A percentile compares a stretch with the other conserved stretches of the same genome.
Evolutionary conservation across 208 protist genomes (phyloP).

Genomic region (Herpetomonas tarakana): DNA sequence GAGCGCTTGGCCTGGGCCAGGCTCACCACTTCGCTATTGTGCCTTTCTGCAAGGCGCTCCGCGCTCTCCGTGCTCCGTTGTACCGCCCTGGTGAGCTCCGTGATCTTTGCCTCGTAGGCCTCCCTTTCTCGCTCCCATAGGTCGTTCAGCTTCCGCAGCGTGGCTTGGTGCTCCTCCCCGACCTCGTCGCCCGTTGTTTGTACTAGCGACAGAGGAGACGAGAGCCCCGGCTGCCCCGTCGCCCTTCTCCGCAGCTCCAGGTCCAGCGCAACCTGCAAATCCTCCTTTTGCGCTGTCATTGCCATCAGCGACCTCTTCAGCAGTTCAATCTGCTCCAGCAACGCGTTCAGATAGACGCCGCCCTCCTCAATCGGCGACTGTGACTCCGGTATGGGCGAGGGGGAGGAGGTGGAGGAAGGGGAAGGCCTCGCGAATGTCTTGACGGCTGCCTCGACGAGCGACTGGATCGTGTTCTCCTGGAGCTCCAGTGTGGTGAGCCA

Average conservation of each 20-base stretch:
- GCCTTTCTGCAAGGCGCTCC: constrained; percentile 11
- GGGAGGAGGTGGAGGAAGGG: background rate
- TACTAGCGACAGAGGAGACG: too few relatives aligned
- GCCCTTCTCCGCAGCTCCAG: background rate
- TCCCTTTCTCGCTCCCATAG: constrained; percentile 18
- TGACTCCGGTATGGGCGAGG: background rate
- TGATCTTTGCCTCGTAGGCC: constrained; percentile 17
- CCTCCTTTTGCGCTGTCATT: background rate
- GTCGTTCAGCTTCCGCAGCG: constrained; percentile 9
- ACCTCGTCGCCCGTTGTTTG: background rate
- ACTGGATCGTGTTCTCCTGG: constrained; percentile 28
- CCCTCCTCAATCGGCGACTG: background rate
- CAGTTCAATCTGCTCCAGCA: constrained; percentile 1
- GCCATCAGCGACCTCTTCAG: background rate
- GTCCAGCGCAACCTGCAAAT: background rate
- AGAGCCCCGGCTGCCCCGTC: background rate
- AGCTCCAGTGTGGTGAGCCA: constrained; percentile 20
- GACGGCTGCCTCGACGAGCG: constrained; percentile 18
- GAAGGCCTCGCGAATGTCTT: too few relatives aligned
- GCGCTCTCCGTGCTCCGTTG: constrained; percentile 18
- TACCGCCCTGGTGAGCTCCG: constrained; percentile 16
- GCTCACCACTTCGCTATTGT: constrained; percentile 10
- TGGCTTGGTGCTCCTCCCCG: background rate
- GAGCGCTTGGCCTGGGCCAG: background rate
- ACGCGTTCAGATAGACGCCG: background rate